These are phyloP conservation scores for Mycena polygramma DNA, from an alignment of 768 basidiomycete genomes.

Conservation along the genomic window DNA sequence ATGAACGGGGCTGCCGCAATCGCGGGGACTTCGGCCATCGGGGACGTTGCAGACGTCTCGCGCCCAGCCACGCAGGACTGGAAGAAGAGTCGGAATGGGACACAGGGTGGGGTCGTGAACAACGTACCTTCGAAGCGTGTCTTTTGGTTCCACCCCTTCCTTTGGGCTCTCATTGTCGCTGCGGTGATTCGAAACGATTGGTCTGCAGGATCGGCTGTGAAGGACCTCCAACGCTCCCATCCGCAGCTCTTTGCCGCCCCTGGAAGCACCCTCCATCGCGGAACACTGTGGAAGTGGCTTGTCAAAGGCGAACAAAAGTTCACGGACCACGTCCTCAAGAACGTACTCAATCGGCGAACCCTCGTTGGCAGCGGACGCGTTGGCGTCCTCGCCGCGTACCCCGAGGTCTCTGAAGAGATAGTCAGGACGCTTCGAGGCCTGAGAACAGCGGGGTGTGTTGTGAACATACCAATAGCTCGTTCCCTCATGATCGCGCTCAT, in stretches of 20 bases:
- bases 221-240: background rate
- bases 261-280: background rate
- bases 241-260: background rate
- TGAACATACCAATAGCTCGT: background rate
- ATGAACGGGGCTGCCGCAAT: background rate
- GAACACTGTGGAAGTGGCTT: slow-evolving; percentile 1
- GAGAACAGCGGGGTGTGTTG: slow-evolving; percentile 1
- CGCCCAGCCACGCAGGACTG: background rate
- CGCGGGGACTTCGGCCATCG: background rate
- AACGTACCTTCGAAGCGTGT: background rate
- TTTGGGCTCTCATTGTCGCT: background rate
- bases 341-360: slow-evolving; percentile 1
- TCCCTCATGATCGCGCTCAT: background rate
- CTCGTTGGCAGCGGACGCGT: background rate
- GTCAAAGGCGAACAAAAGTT: background rate
- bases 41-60: background rate
- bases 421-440: background rate
- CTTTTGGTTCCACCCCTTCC: slow-evolving; percentile 4
- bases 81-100: background rate
- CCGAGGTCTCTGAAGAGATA: background rate
- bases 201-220: background rate
- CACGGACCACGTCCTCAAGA: background rate
- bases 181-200: slow-evolving; percentile 1
- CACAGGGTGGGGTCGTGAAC: background rate
- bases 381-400: background rate